A percentile compares a stretch with the other conserved stretches of the same genome.
These are phyloP conservation scores for Mycena chlorophos DNA, from an alignment of 768 basidiomycete species.

Conservation along the genomic window DNA sequence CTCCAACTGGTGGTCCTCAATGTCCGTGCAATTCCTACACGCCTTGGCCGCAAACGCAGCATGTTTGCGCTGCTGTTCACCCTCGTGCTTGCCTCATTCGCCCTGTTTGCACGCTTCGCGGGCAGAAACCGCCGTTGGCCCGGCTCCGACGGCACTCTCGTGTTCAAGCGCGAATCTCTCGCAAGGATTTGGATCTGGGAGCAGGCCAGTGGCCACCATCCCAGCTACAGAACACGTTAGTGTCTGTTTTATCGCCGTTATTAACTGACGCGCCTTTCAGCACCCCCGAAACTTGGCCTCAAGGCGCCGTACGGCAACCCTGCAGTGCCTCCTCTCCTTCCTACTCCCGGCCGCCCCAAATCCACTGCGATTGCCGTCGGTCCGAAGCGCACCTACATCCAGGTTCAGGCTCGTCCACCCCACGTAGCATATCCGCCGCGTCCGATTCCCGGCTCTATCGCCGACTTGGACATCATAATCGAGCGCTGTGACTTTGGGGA, in stretches of 20 bases:
- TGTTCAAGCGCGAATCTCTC: conserved; percentile 75
- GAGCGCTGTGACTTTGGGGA: conserved; percentile 88
- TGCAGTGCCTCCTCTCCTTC: conserved; percentile 57
- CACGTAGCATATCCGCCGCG: conserved; percentile 83
- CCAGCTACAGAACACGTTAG: conserved; percentile 68
- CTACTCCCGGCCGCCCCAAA: conserved; percentile 46
- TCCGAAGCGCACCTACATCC: conserved; percentile 76
- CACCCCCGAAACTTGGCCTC: conserved; percentile 68
- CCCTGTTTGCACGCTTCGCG: conserved; percentile 62
- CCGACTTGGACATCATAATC: conserved; percentile 88
- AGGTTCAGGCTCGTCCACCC: conserved; percentile 60
- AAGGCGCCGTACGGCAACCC: conserved; percentile 64
- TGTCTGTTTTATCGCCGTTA: not conserved
- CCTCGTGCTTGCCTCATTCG: conserved; percentile 49
- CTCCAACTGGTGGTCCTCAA: conserved; percentile 15
- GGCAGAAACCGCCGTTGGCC: conserved; percentile 66
- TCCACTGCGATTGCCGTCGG: conserved; percentile 72
- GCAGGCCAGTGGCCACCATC: conserved; percentile 90
- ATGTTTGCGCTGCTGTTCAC: conserved; percentile 51
- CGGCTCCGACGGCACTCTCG: conserved; percentile 64
- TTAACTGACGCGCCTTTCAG: conserved; percentile 39
- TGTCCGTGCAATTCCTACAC: not conserved
- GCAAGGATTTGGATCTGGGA: conserved; percentile 97
- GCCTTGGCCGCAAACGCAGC: conserved; percentile 42
- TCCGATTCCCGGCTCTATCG: conserved; percentile 78